phyloP scores from a whole-genome alignment of 2,329 filamentous ascomycete species.

The Phialemonium atrogriseum region DNA sequence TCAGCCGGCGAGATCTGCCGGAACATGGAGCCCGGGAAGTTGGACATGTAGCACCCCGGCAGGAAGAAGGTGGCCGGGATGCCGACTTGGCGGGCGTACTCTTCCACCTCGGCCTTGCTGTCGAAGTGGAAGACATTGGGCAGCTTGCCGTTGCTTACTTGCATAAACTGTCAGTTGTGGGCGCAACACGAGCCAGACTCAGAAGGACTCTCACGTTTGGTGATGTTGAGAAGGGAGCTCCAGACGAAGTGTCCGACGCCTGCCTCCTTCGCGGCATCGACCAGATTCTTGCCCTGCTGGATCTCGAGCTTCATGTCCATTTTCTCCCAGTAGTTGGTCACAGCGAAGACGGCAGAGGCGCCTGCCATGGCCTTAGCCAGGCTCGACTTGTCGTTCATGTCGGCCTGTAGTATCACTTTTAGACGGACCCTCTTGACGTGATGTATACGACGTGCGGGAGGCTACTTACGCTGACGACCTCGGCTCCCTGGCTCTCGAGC shows the following conservation, averaged over 20 bases:
- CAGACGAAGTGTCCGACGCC: conserved; percentile 35
- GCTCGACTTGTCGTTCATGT: conserved; percentile 37
- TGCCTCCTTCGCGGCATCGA: conserved; percentile 34
- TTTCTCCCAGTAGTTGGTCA: conserved; percentile 45
- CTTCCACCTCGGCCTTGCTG: conserved; percentile 45
- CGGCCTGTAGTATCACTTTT: conserved; percentile 28
- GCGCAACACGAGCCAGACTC: neutral
- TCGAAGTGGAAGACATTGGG: conserved; percentile 44
- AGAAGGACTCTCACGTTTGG: conserved; percentile 29
- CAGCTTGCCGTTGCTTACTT: conserved; percentile 32
- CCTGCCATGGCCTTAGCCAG: conserved; percentile 34
- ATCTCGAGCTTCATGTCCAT: conserved; percentile 29
- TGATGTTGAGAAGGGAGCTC: conserved; percentile 32
- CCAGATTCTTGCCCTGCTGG: conserved; percentile 38
- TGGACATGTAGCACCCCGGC: conserved; percentile 47
- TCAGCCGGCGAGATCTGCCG: conserved; percentile 17
- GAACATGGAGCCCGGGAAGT: conserved; percentile 26
- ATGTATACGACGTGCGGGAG: too few relatives aligned
- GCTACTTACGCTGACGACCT: conserved; percentile 34
- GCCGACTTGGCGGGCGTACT: conserved; percentile 39
- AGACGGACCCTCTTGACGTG: too few relatives aligned
- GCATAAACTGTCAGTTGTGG: neutral
- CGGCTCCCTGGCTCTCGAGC: conserved; percentile 35
- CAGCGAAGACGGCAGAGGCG: conserved; percentile 39
- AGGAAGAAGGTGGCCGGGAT: conserved; percentile 42